Percentiles rank a stretch among this genome's conserved stretches.
phyloP scores from a whole-genome alignment of 768 basidiomycete species.

The Suillus alpinus region DNA sequence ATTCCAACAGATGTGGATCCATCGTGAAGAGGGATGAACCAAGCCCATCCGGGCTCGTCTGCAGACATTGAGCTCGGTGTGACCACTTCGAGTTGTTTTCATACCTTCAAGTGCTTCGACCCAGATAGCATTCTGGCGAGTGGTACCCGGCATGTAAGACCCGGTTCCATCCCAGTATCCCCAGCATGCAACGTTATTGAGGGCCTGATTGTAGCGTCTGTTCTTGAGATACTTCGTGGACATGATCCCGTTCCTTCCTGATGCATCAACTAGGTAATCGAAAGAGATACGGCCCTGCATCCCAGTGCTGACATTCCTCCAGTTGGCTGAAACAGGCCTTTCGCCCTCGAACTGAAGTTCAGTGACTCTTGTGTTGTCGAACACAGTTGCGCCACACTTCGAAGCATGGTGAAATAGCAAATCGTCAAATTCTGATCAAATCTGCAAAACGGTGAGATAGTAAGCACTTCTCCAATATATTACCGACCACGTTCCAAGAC shows the following conservation, averaged over 20 bases:
- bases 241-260: too few species aligned
- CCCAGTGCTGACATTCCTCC: conserved; percentile 18
- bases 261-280: conserved; percentile 36
- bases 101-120: conserved; percentile 34
- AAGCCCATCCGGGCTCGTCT: too few species aligned
- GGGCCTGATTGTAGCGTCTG: too few species aligned
- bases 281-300: conserved; percentile 26
- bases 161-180: too few species aligned
- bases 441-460: conserved; percentile 25
- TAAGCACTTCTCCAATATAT: not conserved
- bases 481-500: conserved; percentile 61
- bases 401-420: conserved; percentile 56
- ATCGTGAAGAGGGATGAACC: too few species aligned
- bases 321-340: conserved; percentile 26
- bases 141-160: conserved; percentile 29
- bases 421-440: conserved; percentile 62
- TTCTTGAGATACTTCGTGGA: too few species aligned
- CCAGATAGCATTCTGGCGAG: conserved; percentile 34
- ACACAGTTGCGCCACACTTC: conserved; percentile 51
- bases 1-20: conserved; percentile 19
- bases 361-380: too few species aligned
- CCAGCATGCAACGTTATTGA: too few species aligned
- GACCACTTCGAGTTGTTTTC: not conserved
- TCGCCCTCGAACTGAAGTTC: conserved; percentile 28
- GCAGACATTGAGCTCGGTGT: conserved; percentile 32